A percentile compares a stretch with the other conserved stretches of the same genome.
Evolutionary conservation across 2,329 filamentous ascomycete species (phyloP).

Genomic region (Aphanoascus verrucosus): DNA sequence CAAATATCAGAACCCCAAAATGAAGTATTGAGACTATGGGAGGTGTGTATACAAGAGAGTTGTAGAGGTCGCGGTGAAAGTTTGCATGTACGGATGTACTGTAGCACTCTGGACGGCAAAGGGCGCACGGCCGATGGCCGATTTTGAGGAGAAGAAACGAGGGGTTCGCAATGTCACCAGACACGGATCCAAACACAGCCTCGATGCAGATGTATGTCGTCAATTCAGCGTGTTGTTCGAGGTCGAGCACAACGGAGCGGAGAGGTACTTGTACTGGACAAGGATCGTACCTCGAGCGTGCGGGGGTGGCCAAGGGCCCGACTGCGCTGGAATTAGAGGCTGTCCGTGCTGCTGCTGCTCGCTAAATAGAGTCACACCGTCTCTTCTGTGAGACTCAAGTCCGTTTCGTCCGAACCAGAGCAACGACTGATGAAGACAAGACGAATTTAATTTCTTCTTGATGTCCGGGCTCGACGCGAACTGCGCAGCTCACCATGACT

Average conservation of each 20-base stretch:
- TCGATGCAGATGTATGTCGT: background rate
- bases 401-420: background rate
- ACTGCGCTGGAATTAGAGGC: background rate
- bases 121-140: conserved; percentile 1
- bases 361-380: too few relatives aligned
- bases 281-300: conserved; percentile 6
- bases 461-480: background rate
- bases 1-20: background rate
- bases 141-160: background rate
- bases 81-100: background rate
- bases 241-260: background rate
- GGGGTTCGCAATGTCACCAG: conserved; percentile 1
- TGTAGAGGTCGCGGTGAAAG: background rate
- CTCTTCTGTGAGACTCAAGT: background rate
- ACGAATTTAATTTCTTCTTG: background rate
- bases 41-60: background rate
- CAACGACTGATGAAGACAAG: background rate
- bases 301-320: conserved; percentile 9
- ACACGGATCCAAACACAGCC: background rate
- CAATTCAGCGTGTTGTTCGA: background rate
- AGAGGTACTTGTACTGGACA: background rate
- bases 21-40: background rate
- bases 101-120: background rate
- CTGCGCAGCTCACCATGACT: background rate
- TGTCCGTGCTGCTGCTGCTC: background rate